These are phyloP conservation scores for Laguncularia racemosa DNA, from an alignment of 345 rosid genomes.

Conservation along the genomic window DNA sequence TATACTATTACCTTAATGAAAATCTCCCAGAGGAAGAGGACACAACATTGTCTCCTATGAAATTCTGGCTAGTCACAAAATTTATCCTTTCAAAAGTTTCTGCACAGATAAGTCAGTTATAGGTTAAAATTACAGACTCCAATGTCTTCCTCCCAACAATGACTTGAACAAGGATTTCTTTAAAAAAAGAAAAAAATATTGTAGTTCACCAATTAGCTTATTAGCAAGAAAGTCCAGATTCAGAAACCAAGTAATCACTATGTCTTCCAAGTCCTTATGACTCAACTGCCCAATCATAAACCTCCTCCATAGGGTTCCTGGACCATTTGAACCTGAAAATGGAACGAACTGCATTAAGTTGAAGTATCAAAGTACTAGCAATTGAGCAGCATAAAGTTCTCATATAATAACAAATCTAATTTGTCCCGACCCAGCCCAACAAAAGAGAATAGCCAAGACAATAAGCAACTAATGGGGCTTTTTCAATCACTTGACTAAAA, in stretches of 20 bases:
- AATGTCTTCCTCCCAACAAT: not conserved
- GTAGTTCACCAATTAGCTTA: slow-evolving; percentile 62
- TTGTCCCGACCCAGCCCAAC: too few relatives aligned
- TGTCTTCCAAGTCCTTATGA: slow-evolving; percentile 47
- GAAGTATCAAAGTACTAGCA: not conserved
- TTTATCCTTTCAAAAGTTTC: slow-evolving; percentile 60
- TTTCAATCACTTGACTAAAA: too few relatives aligned
- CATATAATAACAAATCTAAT: too few relatives aligned
- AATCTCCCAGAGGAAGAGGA: slow-evolving; percentile 40
- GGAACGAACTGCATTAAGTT: not conserved
- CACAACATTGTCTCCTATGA: slow-evolving; percentile 26
- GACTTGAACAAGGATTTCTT: slow-evolving; percentile 4
- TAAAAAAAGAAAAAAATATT: slow-evolving; percentile 5
- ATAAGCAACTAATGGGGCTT: too few relatives aligned
- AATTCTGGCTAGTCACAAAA: slow-evolving; percentile 22
- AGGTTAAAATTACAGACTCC: not conserved
- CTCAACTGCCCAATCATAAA: slow-evolving; percentile 67
- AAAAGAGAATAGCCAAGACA: too few relatives aligned
- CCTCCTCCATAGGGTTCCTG: slow-evolving; percentile 77
- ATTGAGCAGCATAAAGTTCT: too few relatives aligned
- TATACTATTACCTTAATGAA: slow-evolving; percentile 51
- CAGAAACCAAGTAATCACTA: slow-evolving; percentile 63
- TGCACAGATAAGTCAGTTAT: slow-evolving; percentile 13
- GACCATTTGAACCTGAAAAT: slow-evolving; percentile 47
- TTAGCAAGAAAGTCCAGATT: slow-evolving; percentile 48